A percentile compares a stretch with the other conserved stretches of the same genome.
phyloP scores from a whole-genome alignment of 257 asterid species.

The Datura wrightii region DNA sequence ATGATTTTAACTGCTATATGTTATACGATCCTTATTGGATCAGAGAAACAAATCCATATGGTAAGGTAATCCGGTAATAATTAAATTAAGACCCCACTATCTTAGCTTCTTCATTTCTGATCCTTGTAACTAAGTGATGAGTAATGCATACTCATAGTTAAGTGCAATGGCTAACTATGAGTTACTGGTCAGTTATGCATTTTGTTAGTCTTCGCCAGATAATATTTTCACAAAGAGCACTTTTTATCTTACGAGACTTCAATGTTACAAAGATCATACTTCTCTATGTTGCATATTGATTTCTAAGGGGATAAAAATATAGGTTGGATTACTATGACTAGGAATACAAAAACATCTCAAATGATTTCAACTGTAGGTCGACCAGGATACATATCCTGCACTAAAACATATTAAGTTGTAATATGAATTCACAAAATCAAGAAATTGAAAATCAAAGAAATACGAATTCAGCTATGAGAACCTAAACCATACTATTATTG shows the following conservation, averaged over 20 bases:
- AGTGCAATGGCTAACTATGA: background rate
- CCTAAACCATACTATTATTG: background rate
- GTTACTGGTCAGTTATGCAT: background rate
- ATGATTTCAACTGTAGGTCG: constrained; percentile 7
- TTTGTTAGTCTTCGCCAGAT: constrained; percentile 18
- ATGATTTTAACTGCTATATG: background rate
- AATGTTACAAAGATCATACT: background rate
- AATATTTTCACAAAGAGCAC: background rate
- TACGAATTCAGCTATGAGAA: background rate
- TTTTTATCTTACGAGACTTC: background rate
- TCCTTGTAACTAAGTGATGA: constrained; percentile 10
- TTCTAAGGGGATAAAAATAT: constrained; percentile 4
- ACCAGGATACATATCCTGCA: constrained; percentile 1
- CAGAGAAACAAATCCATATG: constrained; percentile 13
- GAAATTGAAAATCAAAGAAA: constrained; percentile 3
- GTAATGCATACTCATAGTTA: background rate
- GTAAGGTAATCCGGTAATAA: background rate
- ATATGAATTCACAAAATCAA: background rate
- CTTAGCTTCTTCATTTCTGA: constrained; percentile 12
- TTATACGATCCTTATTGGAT: constrained; percentile 16
- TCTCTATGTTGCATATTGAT: background rate
- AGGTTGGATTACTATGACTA: constrained; percentile 16
- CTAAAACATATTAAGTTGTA: background rate
- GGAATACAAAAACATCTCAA: background rate
- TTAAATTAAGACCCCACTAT: background rate